These are phyloP conservation scores for Panicum hallii DNA, from an alignment of 202 grass and related monocot species.

Conservation along the genomic window DNA sequence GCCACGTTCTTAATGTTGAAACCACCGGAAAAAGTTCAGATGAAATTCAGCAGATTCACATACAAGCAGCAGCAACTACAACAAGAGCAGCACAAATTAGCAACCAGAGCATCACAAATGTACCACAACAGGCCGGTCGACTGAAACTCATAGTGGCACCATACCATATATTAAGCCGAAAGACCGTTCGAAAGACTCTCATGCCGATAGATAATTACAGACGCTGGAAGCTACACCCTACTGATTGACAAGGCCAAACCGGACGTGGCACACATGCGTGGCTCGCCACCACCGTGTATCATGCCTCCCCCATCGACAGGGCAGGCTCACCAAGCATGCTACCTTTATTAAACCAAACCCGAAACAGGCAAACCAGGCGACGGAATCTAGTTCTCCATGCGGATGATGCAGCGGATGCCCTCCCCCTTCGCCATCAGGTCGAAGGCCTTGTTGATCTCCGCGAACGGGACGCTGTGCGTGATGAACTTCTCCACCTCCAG, in stretches of 20 bases:
- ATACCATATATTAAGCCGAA: conserved; percentile 26
- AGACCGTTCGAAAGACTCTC: conserved; percentile 10
- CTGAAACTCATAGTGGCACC: neutral
- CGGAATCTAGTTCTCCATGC: conserved; percentile 61
- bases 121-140: neutral
- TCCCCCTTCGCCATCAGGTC: conserved; percentile 88
- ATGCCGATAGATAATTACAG: conserved; percentile 24
- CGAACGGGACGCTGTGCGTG: conserved; percentile 70
- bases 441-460: conserved; percentile 88
- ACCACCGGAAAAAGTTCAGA: neutral
- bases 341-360: conserved; percentile 25
- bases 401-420: conserved; percentile 91
- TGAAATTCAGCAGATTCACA: neutral
- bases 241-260: conserved; percentile 29
- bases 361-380: neutral
- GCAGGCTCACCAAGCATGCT: conserved; percentile 1
- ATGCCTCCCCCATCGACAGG: neutral
- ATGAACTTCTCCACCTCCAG: conserved; percentile 96
- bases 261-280: neutral
- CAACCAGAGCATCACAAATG: neutral
- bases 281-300: neutral
- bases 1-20: too few relatives aligned
- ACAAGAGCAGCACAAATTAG: neutral
- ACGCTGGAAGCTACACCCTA: conserved; percentile 9
- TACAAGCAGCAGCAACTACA: neutral